Base-by-base conservation (phyloP, 1,284 basidiomycete genomes). In the Austropuccinia psidii region DNA sequence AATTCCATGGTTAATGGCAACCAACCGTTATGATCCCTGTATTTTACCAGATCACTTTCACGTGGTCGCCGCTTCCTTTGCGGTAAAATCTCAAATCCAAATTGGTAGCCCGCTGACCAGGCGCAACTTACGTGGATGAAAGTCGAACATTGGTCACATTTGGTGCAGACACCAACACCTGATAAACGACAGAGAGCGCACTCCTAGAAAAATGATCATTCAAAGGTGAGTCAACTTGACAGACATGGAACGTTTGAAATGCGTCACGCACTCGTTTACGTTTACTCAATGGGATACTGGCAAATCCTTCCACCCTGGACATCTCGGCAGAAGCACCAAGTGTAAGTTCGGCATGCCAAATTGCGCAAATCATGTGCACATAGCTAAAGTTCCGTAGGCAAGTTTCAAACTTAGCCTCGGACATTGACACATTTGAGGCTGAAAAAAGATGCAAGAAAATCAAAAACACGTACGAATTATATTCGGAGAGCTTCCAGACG, bases 401-500 rank as follows among this genome's bases (percentile, higher is more conserved):
- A 37, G 41, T 7, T 33, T 33, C 17, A n/a, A 49, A 45, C 11
- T 66, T 35, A 66, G 64, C 31, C n/a, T 39, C 17, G 4, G 29
- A 66, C 39, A 17, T 27, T 43, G 19, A 19, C 6, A 52, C 27
- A 27, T n/a, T n/a, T n/a, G n/a, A n/a, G n/a, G n/a, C n/a, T n/a
- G n/a, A n/a, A n/a, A n/a, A n/a, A n/a, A n/a, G n/a, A n/a, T n/a
- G 19, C 24, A 43, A 43, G 7, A 21, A 41, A 4, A 33, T 17
- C 17, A 24, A 6, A 33, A 54, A 31, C 33, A 68, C 66, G 13
- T 37, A 73, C 70, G 70, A 65, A 43, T 64, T 65, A 24, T 73
- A 73, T 64, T 73, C 70, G 8, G 70, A 55, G 4, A 65, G 29
- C 37, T 73, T 73, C 70, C 70, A 73, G n/a, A 73, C 39, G 61